Percentiles rank a stretch among this genome's conserved stretches.
Evolutionary conservation across 2,329 filamentous ascomycete species (phyloP).

Genomic region (Beauveria sp.): DNA sequence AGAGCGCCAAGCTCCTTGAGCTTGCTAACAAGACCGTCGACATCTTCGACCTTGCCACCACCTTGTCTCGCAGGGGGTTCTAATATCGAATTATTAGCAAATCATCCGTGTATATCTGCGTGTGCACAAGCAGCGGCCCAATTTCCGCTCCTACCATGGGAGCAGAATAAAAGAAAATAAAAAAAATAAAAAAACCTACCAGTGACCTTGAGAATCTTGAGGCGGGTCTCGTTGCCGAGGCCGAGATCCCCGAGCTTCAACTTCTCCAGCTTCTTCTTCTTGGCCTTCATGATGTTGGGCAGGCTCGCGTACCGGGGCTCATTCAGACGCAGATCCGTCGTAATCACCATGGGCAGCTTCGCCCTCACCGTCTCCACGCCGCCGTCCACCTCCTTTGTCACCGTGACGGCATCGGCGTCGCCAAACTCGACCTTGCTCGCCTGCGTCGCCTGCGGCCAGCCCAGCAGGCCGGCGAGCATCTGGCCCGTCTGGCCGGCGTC

Average conservation of each 20-base stretch:
- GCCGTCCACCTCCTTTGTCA: conserved; percentile 90
- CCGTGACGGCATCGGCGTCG: conserved; percentile 60
- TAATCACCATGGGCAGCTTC: conserved; percentile 86
- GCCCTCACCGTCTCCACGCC: conserved; percentile 83
- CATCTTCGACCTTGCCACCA: conserved; percentile 94
- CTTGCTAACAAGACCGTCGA: conserved; percentile 87
- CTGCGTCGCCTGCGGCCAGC: conserved; percentile 93
- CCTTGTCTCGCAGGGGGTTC: conserved; percentile 85
- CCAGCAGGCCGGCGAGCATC: conserved; percentile 89
- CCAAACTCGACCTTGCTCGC: conserved; percentile 76
- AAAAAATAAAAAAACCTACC: conserved; percentile 50
- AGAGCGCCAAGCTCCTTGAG: conserved; percentile 93
- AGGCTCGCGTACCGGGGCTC: conserved; percentile 90
- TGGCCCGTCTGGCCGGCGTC: conserved; percentile 93
- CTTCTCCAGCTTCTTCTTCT: conserved; percentile 99
- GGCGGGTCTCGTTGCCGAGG: conserved; percentile 61
- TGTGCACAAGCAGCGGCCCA: not conserved
- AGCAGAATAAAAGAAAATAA: not conserved
- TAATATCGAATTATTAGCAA: not conserved
- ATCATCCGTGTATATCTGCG: not conserved
- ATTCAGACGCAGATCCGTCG: conserved; percentile 88
- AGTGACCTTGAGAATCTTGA: conserved; percentile 86
- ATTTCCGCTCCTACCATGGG: not conserved
- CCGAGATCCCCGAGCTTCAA: conserved; percentile 77
- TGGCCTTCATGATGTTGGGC: conserved; percentile 99